These are phyloP conservation scores for Penicillium lividum DNA, from an alignment of 495 filamentous ascomycete genomes.

Conservation along the genomic window DNA sequence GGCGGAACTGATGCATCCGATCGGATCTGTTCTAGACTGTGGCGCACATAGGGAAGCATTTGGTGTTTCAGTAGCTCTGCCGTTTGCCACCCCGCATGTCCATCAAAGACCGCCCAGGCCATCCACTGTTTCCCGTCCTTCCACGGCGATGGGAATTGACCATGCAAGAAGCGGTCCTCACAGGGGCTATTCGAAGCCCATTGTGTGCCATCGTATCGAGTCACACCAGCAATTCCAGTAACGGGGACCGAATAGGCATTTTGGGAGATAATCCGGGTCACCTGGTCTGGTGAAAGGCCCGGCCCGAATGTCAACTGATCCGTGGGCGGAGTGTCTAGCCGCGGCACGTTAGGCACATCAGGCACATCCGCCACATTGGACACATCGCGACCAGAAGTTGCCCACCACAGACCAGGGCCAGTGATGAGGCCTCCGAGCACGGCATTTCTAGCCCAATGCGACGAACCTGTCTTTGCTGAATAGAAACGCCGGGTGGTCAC, in stretches of 20 bases:
- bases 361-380: slow-evolving; percentile 8
- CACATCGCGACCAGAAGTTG: slow-evolving; percentile 14
- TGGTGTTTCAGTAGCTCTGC: slow-evolving; percentile 40
- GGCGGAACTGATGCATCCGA: slow-evolving; percentile 13
- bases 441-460: slow-evolving; percentile 13
- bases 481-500: slow-evolving; percentile 15
- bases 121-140: slow-evolving; percentile 43
- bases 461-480: slow-evolving; percentile 20
- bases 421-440: slow-evolving; percentile 18
- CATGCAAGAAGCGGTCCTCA: slow-evolving; percentile 51
- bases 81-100: slow-evolving; percentile 50
- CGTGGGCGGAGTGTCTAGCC: slow-evolving; percentile 16
- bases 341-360: slow-evolving; percentile 13
- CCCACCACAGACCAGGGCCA: slow-evolving; percentile 28
- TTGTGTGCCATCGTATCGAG: slow-evolving; percentile 48
- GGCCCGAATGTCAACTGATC: slow-evolving; percentile 15
- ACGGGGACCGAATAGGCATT: slow-evolving; percentile 34
- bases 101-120: slow-evolving; percentile 52
- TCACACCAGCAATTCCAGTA: slow-evolving; percentile 30
- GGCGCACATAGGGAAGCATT: slow-evolving; percentile 43
- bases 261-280: slow-evolving; percentile 30
- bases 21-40: slow-evolving; percentile 29
- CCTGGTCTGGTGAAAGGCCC: slow-evolving; percentile 24
- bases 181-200: slow-evolving; percentile 47
- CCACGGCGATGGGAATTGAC: slow-evolving; percentile 41